These are phyloP conservation scores for Geosiphon pyriformis DNA, from an alignment of 192 early-diverging fungal species.

Conservation along the genomic window DNA sequence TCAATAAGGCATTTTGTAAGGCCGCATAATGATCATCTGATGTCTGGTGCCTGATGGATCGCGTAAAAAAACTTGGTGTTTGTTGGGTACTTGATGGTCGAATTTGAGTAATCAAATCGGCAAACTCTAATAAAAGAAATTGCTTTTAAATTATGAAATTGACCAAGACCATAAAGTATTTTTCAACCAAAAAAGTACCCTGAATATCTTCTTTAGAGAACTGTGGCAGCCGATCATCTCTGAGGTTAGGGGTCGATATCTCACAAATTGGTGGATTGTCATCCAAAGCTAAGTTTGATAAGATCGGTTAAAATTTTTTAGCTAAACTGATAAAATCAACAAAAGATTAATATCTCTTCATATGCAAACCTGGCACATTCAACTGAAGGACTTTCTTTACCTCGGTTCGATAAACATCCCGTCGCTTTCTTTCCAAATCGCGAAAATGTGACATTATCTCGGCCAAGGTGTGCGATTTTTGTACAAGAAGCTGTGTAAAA, in stretches of 20 bases:
- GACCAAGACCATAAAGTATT: not conserved
- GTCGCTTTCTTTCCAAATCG: slow-evolving; percentile 34
- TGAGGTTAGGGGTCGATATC: slow-evolving; percentile 35
- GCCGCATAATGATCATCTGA: slow-evolving; percentile 23
- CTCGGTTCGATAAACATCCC: slow-evolving; percentile 37
- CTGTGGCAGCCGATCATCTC: slow-evolving; percentile 28
- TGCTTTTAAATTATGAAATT: not conserved
- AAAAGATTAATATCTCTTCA: not conserved
- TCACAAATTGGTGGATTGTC: slow-evolving; percentile 44
- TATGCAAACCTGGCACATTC: slow-evolving; percentile 27
- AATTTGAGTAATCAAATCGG: slow-evolving; percentile 1
- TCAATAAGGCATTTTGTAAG: slow-evolving; percentile 27
- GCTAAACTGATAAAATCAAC: not conserved
- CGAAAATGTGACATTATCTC: slow-evolving; percentile 38
- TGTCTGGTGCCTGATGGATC: not conserved
- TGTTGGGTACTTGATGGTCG: not conserved
- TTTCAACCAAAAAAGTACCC: slow-evolving; percentile 7
- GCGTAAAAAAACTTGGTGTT: not conserved
- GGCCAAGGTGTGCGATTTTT: slow-evolving; percentile 37
- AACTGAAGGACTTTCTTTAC: slow-evolving; percentile 37
- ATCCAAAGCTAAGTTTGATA: slow-evolving; percentile 27
- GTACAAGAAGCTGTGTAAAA: slow-evolving; percentile 25
- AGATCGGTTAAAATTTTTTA: not conserved
- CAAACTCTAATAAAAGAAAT: not conserved
- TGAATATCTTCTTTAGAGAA: slow-evolving; percentile 40